Conservation (phyloP, 148 eudicot species). For the Vaccinium macrocarpon region DNA sequence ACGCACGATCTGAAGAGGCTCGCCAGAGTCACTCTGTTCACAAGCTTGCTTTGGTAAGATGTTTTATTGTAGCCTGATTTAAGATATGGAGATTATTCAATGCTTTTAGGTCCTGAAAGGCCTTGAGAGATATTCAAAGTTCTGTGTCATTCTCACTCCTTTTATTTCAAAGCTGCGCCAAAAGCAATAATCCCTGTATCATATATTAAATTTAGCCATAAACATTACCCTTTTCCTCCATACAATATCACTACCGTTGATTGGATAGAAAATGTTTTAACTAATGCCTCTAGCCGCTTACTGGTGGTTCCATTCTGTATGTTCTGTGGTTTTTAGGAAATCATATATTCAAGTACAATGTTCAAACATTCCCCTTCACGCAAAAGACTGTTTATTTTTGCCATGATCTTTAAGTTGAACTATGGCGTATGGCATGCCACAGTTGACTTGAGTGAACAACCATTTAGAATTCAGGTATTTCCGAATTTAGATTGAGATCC, state of each 20-base stretch:
- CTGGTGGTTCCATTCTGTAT: background rate
- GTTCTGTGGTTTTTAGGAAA: background rate
- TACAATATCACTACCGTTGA: background rate
- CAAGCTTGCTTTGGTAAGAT: constrained; percentile 84
- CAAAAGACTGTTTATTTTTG: background rate
- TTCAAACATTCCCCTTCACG: background rate
- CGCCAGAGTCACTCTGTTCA: constrained; percentile 92
- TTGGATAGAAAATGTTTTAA: background rate
- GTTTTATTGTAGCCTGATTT: background rate
- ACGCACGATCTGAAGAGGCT: constrained; percentile 95
- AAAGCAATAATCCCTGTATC: background rate
- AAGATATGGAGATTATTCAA: background rate
- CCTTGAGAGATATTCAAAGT: background rate
- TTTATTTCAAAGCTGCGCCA: background rate
- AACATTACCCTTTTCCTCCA: background rate
- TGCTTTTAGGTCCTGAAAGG: background rate
- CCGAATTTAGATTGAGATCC: background rate
- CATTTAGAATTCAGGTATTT: background rate
- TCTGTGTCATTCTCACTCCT: background rate
- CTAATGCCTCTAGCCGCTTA: background rate
- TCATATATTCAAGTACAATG: background rate
- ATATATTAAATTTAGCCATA: background rate
- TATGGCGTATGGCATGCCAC: background rate
- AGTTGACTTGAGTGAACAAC: background rate
- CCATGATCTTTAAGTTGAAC: background rate